These are phyloP conservation scores for Onygenales sp. DNA, from an alignment of 2,329 filamentous ascomycete species.

Conservation along the genomic window DNA sequence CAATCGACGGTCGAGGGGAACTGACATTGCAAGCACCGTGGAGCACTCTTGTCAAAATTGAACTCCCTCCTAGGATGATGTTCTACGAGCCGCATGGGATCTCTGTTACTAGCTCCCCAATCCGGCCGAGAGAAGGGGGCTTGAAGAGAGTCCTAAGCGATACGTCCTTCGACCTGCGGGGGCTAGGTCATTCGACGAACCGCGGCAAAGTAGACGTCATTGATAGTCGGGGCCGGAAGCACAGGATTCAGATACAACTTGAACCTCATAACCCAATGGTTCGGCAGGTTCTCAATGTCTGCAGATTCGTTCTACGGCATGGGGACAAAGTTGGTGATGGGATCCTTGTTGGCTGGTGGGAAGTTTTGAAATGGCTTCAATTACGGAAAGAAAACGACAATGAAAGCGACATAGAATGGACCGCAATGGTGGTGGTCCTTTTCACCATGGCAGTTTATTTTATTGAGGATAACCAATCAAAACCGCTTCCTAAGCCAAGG, in stretches of 20 bases:
- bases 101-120: constrained; percentile 43
- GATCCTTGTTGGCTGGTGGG: constrained; percentile 63
- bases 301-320: constrained; percentile 54
- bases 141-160: constrained; percentile 37
- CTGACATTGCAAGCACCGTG: constrained; percentile 67
- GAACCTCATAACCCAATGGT: constrained; percentile 57
- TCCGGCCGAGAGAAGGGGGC: constrained; percentile 44
- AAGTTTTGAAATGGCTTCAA: constrained; percentile 58
- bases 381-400: constrained; percentile 35
- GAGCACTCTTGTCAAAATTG: constrained; percentile 60
- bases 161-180: constrained; percentile 34
- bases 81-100: constrained; percentile 52
- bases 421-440: constrained; percentile 54
- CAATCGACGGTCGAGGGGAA: constrained; percentile 53
- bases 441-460: constrained; percentile 56
- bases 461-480: constrained; percentile 30
- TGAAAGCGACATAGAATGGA: constrained; percentile 56
- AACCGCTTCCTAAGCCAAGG: constrained; percentile 24
- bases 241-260: constrained; percentile 59
- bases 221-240: constrained; percentile 51
- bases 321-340: constrained; percentile 48
- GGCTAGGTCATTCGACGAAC: constrained; percentile 49
- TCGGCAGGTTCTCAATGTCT: constrained; percentile 49
- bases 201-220: constrained; percentile 57
- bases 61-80: constrained; percentile 49